phyloP scores from a whole-genome alignment of 805 yeast genomes.

The Teunomyces cretensis region DNA sequence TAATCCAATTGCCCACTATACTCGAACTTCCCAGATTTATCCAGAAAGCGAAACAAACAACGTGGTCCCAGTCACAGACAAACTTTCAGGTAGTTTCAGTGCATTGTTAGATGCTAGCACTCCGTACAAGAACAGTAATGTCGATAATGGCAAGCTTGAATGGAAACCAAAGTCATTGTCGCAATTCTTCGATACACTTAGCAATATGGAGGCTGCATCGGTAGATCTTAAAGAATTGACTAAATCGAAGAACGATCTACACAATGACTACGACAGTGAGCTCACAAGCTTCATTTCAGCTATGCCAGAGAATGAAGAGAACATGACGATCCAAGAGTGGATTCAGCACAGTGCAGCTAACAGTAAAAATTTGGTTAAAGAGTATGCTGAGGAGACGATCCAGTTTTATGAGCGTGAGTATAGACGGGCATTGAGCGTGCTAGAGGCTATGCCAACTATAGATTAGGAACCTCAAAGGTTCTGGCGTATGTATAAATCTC shows the following conservation, averaged over 20 bases:
- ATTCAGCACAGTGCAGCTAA: constrained; percentile 52
- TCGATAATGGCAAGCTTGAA: not conserved
- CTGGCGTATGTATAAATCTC: not conserved
- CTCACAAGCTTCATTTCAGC: constrained; percentile 62
- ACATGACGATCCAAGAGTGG: constrained; percentile 75
- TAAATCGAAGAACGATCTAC: constrained; percentile 40
- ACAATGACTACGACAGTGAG: constrained; percentile 66
- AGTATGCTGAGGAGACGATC: constrained; percentile 49
- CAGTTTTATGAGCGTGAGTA: constrained; percentile 48
- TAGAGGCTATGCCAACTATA: constrained; percentile 35
- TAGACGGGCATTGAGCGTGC: constrained; percentile 45
- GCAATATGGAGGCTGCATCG: constrained; percentile 35
- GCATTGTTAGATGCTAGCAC: constrained; percentile 16
- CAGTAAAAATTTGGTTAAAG: constrained; percentile 48
- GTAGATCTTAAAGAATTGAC: constrained; percentile 33
- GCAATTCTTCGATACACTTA: constrained; percentile 15
- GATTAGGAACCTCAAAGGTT: constrained; percentile 5
- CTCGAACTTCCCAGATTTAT: constrained; percentile 6
- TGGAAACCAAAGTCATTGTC: constrained; percentile 13
- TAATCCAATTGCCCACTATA: constrained; percentile 9
- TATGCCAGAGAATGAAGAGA: constrained; percentile 68
- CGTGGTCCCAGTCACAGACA: not conserved
- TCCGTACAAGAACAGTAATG: constrained; percentile 9
- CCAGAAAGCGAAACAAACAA: not conserved
- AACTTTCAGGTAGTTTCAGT: constrained; percentile 10